A percentile compares a stretch with the other conserved stretches of the same genome.
Evolutionary conservation across 495 filamentous ascomycete genomes (phyloP).

Genomic region (Neurospora sp.): DNA sequence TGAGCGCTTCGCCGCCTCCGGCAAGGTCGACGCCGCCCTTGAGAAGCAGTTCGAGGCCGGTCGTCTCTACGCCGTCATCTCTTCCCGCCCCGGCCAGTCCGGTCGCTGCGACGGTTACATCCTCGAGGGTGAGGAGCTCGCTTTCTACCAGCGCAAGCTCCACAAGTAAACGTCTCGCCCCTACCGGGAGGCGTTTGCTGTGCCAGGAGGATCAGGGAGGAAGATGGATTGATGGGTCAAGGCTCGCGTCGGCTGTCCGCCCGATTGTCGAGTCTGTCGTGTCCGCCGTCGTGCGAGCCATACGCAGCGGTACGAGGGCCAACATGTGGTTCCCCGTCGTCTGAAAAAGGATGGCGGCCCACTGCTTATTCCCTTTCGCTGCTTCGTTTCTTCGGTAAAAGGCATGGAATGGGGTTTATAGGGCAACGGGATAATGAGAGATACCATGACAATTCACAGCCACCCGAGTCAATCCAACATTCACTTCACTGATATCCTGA

Average conservation of each 20-base stretch:
- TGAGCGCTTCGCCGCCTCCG: slow-evolving; percentile 61
- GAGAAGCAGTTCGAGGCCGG: slow-evolving; percentile 99
- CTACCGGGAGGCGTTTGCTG: background rate
- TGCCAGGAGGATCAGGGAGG: slow-evolving; percentile 8
- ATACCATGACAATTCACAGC: slow-evolving; percentile 20
- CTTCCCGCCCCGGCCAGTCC: slow-evolving; percentile 90
- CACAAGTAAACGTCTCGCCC: slow-evolving; percentile 61
- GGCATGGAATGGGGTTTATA: slow-evolving; percentile 19
- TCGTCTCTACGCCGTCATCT: slow-evolving; percentile 86
- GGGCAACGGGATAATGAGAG: slow-evolving; percentile 22
- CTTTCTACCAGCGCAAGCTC: slow-evolving; percentile 98
- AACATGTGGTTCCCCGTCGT: background rate
- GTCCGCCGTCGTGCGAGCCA: slow-evolving; percentile 5
- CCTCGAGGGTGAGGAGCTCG: slow-evolving; percentile 96
- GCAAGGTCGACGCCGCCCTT: slow-evolving; percentile 86
- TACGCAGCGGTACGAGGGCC: background rate
- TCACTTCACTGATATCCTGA: background rate
- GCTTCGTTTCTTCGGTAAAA: slow-evolving; percentile 19
- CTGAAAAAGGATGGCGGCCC: background rate
- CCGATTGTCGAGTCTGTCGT: slow-evolving; percentile 21
- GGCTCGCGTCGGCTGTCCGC: slow-evolving; percentile 22
- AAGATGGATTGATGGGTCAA: slow-evolving; percentile 6
- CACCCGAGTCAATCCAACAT: slow-evolving; percentile 10
- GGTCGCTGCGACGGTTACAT: slow-evolving; percentile 95
- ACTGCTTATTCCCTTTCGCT: slow-evolving; percentile 16